Conservation (phyloP, 2,329 filamentous ascomycete genomes). For the Phialophora macrospora region DNA sequence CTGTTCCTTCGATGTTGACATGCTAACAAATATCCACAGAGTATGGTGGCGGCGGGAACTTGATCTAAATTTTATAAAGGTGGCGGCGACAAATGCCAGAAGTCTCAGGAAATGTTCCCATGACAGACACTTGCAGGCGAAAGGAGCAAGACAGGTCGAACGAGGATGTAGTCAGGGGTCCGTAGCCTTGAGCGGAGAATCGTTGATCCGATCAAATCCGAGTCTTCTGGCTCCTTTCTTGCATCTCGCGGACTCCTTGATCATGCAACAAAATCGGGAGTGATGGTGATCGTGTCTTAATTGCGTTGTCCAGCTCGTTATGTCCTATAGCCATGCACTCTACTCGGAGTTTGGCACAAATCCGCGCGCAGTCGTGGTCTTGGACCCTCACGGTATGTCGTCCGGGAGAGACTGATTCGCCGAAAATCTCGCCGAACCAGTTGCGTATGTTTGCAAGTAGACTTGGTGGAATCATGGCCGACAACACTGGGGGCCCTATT, state of each 20-base stretch:
- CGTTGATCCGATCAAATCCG: not conserved
- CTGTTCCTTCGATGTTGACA: too few species aligned
- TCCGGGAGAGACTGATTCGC: not conserved
- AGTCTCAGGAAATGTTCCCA: not conserved
- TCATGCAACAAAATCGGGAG: not conserved
- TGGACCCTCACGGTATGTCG: not conserved
- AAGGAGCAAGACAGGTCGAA: not conserved
- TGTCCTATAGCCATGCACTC: not conserved
- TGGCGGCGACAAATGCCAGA: not conserved
- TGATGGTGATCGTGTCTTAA: not conserved
- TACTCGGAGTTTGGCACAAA: not conserved
- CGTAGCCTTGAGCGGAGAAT: not conserved
- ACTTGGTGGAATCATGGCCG: too few species aligned
- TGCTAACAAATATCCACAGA: too few species aligned
- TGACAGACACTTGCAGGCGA: not conserved
- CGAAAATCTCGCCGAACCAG: too few species aligned
- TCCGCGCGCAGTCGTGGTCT: not conserved
- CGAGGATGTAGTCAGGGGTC: not conserved
- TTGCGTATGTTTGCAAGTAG: too few species aligned
- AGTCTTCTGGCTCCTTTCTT: not conserved
- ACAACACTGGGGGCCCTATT: too few species aligned
- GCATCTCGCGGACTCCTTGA: not conserved
- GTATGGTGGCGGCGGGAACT: too few species aligned
- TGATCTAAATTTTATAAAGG: too few species aligned
- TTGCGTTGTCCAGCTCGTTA: not conserved